Evolutionary conservation across 352 stramenopile species (phyloP).

Genomic region (Phytophthora citrophthora): DNA sequence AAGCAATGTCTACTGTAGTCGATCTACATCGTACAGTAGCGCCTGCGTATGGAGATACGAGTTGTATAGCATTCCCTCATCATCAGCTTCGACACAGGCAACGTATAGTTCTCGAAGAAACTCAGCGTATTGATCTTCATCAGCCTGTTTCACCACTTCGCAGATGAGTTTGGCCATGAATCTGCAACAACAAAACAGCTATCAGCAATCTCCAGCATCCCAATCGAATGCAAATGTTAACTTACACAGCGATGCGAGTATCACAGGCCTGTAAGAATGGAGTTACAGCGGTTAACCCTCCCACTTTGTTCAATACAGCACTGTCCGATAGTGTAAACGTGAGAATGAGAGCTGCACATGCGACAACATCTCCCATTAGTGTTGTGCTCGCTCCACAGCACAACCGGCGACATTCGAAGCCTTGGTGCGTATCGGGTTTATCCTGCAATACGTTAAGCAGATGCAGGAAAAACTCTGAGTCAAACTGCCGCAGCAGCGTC

Average conservation of each 20-base stretch:
- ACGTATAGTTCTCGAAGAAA: constrained; percentile 52
- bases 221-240: neutral
- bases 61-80: constrained; percentile 47
- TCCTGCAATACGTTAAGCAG: constrained; percentile 35
- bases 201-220: constrained; percentile 3
- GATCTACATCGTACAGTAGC: constrained; percentile 32
- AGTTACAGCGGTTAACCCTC: constrained; percentile 23
- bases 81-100: constrained; percentile 44
- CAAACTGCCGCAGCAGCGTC: constrained; percentile 27
- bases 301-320: constrained; percentile 1
- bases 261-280: constrained; percentile 48
- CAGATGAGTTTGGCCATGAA: constrained; percentile 48
- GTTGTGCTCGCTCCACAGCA: constrained; percentile 45
- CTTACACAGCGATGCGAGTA: constrained; percentile 57
- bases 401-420: constrained; percentile 29
- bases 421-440: constrained; percentile 6
- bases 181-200: constrained; percentile 21
- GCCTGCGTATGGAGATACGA: constrained; percentile 42
- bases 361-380: constrained; percentile 34
- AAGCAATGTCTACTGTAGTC: neutral
- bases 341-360: constrained; percentile 40
- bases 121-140: constrained; percentile 37
- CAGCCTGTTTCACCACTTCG: constrained; percentile 32
- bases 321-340: constrained; percentile 10
- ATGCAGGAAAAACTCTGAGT: constrained; percentile 44